A percentile compares a stretch with the other conserved stretches of the same genome.
Evolutionary conservation across 1,139 yeast genomes (phyloP).

Genomic region (Yamadazyma dushanensis): DNA sequence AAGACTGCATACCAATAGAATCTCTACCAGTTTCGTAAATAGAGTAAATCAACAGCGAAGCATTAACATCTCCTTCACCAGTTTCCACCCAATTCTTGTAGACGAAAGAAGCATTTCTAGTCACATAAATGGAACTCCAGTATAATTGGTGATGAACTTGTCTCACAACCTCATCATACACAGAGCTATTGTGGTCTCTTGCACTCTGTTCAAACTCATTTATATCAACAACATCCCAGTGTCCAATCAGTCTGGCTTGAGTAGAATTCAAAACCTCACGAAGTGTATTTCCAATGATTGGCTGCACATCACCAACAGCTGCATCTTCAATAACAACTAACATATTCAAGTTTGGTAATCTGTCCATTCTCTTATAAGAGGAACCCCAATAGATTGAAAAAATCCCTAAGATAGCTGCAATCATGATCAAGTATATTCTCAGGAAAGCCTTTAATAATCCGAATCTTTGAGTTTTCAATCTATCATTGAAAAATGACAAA

Average conservation of each 20-base stretch:
- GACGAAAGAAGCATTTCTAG: slow-evolving; percentile 35
- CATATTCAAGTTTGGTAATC: slow-evolving; percentile 35
- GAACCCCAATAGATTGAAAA: slow-evolving; percentile 50
- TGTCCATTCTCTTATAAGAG: slow-evolving; percentile 26
- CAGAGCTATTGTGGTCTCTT: slow-evolving; percentile 27
- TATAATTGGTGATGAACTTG: slow-evolving; percentile 45
- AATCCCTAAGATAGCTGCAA: slow-evolving; percentile 28
- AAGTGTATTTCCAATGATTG: slow-evolving; percentile 33
- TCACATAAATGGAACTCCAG: slow-evolving; percentile 46
- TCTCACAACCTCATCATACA: slow-evolving; percentile 30
- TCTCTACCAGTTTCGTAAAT: slow-evolving; percentile 47
- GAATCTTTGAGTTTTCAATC: slow-evolving; percentile 21
- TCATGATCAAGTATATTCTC: slow-evolving; percentile 26
- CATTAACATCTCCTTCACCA: slow-evolving; percentile 28
- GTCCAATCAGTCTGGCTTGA: slow-evolving; percentile 27
- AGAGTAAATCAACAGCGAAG: slow-evolving; percentile 25
- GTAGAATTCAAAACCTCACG: slow-evolving; percentile 19
- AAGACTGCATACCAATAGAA: slow-evolving; percentile 27
- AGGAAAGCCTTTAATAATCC: slow-evolving; percentile 18
- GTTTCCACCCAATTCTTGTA: slow-evolving; percentile 27
- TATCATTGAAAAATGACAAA: slow-evolving; percentile 29
- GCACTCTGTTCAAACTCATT: slow-evolving; percentile 31
- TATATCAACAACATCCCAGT: slow-evolving; percentile 38
- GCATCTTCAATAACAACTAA: slow-evolving; percentile 45
- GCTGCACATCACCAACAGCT: slow-evolving; percentile 25